phyloP scores from a whole-genome alignment of 2,329 filamentous ascomycete species.

The Aspergillus alliaceus region DNA sequence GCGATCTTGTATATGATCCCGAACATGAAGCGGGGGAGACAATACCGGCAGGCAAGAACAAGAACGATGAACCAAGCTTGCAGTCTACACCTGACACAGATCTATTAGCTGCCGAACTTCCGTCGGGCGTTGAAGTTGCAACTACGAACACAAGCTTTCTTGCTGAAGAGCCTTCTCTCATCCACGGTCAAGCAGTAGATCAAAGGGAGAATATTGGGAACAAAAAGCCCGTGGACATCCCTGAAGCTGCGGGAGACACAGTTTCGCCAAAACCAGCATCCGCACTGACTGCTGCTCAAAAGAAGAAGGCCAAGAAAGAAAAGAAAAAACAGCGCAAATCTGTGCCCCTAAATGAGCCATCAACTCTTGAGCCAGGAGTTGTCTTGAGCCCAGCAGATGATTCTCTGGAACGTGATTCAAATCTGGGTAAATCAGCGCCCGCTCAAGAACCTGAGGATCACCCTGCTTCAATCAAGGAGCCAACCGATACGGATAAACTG shows the following conservation, averaged over 20 bases:
- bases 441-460: background rate
- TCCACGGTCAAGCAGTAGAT: background rate
- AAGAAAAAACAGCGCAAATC: constrained; percentile 21
- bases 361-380: background rate
- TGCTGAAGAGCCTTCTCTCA: constrained; percentile 1
- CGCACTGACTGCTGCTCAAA: constrained; percentile 22
- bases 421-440: background rate
- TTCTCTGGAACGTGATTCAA: background rate
- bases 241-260: constrained; percentile 5
- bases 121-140: background rate
- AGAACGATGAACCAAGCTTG: constrained; percentile 19
- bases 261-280: constrained; percentile 1
- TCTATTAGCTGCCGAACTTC: background rate
- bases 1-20: constrained; percentile 6
- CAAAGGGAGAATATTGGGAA: constrained; percentile 8
- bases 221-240: constrained; percentile 1
- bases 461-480: background rate
- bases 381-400: background rate
- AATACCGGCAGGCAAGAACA: constrained; percentile 15
- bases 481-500: background rate
- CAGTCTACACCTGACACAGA: constrained; percentile 5
- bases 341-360: constrained; percentile 5
- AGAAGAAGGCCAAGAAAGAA: constrained; percentile 29
- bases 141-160: background rate
- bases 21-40: constrained; percentile 13